Base-by-base conservation (phyloP, 306 rosid species). In the Crotalaria pallida region DNA sequence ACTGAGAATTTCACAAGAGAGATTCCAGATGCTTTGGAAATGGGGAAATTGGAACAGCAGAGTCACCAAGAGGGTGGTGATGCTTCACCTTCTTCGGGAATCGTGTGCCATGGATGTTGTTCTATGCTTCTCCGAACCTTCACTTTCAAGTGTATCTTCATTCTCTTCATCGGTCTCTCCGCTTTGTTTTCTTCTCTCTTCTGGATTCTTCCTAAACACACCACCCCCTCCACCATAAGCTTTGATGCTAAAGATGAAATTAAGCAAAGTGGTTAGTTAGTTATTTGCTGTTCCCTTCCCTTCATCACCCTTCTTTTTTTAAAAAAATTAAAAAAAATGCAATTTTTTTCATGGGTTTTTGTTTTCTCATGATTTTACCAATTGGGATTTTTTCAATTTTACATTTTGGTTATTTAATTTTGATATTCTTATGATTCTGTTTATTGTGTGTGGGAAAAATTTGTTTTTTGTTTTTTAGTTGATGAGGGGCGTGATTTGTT, bases 131-230 rank as follows among this genome's bases (percentile, higher is more conserved):
- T 82, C 5, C 3, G 59, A 34, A 26, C 82, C 53, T 47, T 87
- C 76, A 94, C 76, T 84, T 87, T 90, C 81, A 83, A 86, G 85
- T 94, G 97, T 71, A 1, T 94, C 3, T 77, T 94, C 47, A 61
- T 90, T 67, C 84, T 94, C 64, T 1, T 90, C 13, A 44, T 94
- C 71, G 79, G 85, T 45, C 33, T 94, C 0, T 69, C 90, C 7
- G 84, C 88, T 75, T 72, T 94, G 6, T 53, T 90, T 16, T 86
- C 92, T 63, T 92, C 89, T 71, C 45, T 94, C 84, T 94, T 90
- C 60, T 94, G 96, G 94, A 44, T 88, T 72, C 81, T 88, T 86
- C 98, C 98, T 8, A 58, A 52, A 52, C 73, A 55, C 50, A n/a
- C 75, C 3, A 18, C n/a, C n/a, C n/a, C n/a, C n/a, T n/a, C n/a